These are phyloP conservation scores for Aeschynomene evenia DNA, from an alignment of 306 rosid genomes.

Conservation along the genomic window DNA sequence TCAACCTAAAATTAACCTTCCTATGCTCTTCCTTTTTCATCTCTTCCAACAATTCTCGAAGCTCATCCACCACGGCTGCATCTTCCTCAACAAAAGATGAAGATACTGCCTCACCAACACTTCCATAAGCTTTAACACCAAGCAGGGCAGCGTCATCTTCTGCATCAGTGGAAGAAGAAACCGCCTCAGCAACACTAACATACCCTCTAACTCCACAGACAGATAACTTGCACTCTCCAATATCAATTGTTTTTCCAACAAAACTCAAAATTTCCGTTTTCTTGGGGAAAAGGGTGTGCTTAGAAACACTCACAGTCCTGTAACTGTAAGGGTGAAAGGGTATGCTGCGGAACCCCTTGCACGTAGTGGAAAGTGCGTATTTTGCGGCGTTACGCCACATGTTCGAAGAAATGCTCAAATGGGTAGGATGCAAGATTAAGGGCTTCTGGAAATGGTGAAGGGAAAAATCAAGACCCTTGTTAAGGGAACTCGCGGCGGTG, in stretches of 20 bases:
- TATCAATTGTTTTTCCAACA: slow-evolving; percentile 2
- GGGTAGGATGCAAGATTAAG: slow-evolving; percentile 15
- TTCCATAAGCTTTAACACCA: slow-evolving; percentile 47
- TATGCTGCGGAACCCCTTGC: slow-evolving; percentile 17
- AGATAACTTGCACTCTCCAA: slow-evolving; percentile 13
- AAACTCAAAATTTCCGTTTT: slow-evolving; percentile 8
- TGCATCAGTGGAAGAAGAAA: slow-evolving; percentile 58
- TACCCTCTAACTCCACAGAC: slow-evolving; percentile 41
- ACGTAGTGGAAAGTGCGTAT: slow-evolving; percentile 40
- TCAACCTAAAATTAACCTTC: slow-evolving; percentile 27
- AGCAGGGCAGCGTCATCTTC: slow-evolving; percentile 56
- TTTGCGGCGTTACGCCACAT: slow-evolving; percentile 69
- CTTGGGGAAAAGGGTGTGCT: not conserved
- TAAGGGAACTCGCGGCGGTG: slow-evolving; percentile 22
- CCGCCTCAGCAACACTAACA: slow-evolving; percentile 67
- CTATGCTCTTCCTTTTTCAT: slow-evolving; percentile 53
- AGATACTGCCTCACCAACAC: slow-evolving; percentile 72
- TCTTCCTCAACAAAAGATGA: slow-evolving; percentile 76
- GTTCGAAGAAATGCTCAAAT: slow-evolving; percentile 47
- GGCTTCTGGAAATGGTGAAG: slow-evolving; percentile 14
- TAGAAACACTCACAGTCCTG: slow-evolving; percentile 34
- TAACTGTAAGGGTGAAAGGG: slow-evolving; percentile 27
- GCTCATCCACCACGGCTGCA: slow-evolving; percentile 37
- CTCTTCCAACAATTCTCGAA: slow-evolving; percentile 51
- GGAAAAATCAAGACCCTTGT: slow-evolving; percentile 21